A percentile compares a stretch with the other conserved stretches of the same genome.
These are phyloP conservation scores for Zygosaccharomyces rouxii DNA, from an alignment of 805 yeast species.

Conservation along the genomic window DNA sequence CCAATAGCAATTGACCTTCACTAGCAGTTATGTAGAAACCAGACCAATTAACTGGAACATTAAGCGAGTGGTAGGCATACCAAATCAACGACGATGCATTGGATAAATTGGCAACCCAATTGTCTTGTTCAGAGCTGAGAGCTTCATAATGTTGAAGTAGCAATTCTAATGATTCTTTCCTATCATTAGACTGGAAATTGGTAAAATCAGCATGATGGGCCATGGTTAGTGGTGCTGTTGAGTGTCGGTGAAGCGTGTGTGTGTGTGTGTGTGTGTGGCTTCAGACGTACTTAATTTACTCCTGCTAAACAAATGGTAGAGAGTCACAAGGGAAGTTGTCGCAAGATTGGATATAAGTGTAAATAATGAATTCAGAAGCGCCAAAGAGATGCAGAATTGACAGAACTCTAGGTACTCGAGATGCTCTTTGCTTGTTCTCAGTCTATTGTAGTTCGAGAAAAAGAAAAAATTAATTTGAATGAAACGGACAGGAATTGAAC, in stretches of 20 bases:
- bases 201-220: slow-evolving; percentile 73
- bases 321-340: too few species aligned
- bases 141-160: slow-evolving; percentile 62
- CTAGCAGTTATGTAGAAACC: slow-evolving; percentile 66
- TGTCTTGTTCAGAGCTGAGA: slow-evolving; percentile 53
- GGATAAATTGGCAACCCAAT: slow-evolving; percentile 88
- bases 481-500: slow-evolving; percentile 68
- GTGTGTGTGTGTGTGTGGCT: neutral
- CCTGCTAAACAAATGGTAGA: too few species aligned
- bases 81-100: slow-evolving; percentile 83
- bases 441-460: too few species aligned
- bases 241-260: neutral
- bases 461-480: slow-evolving; percentile 25
- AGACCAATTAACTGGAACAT: slow-evolving; percentile 74
- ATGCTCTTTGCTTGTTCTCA: too few species aligned
- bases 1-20: slow-evolving; percentile 51
- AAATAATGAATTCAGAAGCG: too few species aligned
- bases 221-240: neutral
- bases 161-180: slow-evolving; percentile 53
- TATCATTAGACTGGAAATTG: slow-evolving; percentile 41
- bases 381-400: too few species aligned
- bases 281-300: too few species aligned
- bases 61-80: slow-evolving; percentile 73
- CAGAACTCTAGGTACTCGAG: too few species aligned
- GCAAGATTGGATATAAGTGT: too few species aligned